phyloP scores from a whole-genome alignment of 225 moss, liverwort and hornwort genomes.

The Rhytidiadelphus loreus region DNA sequence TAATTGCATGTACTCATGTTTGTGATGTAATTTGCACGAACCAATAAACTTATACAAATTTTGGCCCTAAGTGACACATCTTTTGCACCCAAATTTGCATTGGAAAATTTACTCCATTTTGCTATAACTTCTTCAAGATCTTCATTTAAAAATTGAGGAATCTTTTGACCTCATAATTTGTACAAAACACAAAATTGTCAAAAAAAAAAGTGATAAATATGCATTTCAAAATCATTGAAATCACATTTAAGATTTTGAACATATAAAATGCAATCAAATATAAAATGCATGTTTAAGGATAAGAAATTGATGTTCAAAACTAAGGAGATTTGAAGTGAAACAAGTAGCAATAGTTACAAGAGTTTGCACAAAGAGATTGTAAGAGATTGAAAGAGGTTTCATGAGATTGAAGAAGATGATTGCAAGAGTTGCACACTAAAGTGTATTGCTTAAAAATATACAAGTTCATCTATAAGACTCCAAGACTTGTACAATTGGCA shows the following conservation, averaged over 20 bases:
- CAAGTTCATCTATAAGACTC: not conserved
- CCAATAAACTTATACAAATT: not conserved
- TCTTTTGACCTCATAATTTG: not conserved
- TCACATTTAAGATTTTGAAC: not conserved
- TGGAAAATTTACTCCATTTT: not conserved
- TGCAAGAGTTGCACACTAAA: not conserved
- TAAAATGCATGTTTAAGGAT: too few relatives aligned
- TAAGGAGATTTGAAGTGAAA: rapidly evolving
- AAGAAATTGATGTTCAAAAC: not conserved
- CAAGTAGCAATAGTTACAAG: not conserved
- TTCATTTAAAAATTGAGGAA: not conserved
- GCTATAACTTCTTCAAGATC: not conserved
- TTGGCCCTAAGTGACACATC: not conserved
- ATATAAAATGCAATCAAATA: too few relatives aligned
- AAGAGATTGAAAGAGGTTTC: not conserved
- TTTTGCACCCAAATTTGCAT: not conserved
- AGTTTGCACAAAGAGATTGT: not conserved
- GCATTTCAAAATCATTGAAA: not conserved
- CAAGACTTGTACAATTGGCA: not conserved
- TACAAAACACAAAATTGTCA: not conserved
- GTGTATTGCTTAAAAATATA: not conserved
- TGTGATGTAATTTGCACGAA: too few relatives aligned
- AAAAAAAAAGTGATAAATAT: not conserved
- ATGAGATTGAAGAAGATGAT: not conserved
- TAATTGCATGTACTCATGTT: too few relatives aligned